A percentile compares a stretch with the other conserved stretches of the same genome.
Conservation (phyloP, 2,329 filamentous ascomycete genomes). For the Talaromyces sp. region DNA sequence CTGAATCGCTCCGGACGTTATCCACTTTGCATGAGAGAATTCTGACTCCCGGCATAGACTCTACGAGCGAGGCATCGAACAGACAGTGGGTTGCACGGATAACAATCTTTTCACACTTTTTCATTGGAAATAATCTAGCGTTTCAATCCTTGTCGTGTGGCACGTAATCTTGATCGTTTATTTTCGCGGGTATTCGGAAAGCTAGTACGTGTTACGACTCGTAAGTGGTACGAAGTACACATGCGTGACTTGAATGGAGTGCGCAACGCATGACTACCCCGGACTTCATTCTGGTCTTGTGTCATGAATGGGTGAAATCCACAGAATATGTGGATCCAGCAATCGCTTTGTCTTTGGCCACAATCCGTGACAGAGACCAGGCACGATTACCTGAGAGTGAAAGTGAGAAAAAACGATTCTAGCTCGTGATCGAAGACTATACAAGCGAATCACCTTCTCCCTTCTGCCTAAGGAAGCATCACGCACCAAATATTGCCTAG, state of each 20-base stretch:
- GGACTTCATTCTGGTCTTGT: not conserved
- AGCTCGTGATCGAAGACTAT: not conserved
- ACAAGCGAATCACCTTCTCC: not conserved
- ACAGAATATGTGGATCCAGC: not conserved
- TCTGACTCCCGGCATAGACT: not conserved
- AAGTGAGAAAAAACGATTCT: not conserved
- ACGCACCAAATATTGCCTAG: not conserved
- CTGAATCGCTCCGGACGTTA: not conserved
- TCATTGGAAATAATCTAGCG: not conserved
- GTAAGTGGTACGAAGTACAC: not conserved
- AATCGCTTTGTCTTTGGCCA: not conserved
- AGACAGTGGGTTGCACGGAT: not conserved
- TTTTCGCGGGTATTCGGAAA: not conserved
- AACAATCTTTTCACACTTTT: not conserved
- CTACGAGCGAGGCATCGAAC: not conserved
- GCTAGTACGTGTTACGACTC: not conserved
- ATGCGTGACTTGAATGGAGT: not conserved
- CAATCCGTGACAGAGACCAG: not conserved
- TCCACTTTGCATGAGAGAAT: slow-evolving; percentile 5
- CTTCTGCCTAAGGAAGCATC: not conserved
- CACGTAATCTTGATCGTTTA: not conserved
- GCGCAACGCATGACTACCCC: not conserved
- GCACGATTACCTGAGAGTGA: not conserved
- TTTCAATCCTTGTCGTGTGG: not conserved
- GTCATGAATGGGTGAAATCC: too few relatives aligned